Conservation (phyloP, 345 rosid species). For the Aurinia saxatilis region DNA sequence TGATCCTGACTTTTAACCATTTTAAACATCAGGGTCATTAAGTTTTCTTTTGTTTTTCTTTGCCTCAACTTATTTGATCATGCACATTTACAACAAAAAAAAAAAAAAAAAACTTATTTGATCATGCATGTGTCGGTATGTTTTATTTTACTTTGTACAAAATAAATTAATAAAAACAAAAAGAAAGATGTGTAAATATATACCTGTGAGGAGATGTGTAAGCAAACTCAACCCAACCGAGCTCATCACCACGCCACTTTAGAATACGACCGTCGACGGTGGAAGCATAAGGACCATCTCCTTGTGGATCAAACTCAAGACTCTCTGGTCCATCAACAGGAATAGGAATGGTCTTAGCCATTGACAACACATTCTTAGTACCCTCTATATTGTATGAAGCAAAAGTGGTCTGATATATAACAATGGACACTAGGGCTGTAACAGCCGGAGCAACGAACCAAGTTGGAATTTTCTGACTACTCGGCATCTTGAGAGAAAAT, state of each 20-base stretch:
- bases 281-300: conserved; percentile 27
- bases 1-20: too few relatives aligned
- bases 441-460: conserved; percentile 2
- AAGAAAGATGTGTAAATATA: not conserved
- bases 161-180: not conserved
- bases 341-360: conserved; percentile 19
- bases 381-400: not conserved
- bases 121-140: not conserved
- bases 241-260: conserved; percentile 27
- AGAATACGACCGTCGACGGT: conserved; percentile 27
- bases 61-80: not conserved
- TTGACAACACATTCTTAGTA: not conserved
- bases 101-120: too few relatives aligned
- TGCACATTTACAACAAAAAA: too few relatives aligned
- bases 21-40: too few relatives aligned
- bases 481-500: not conserved
- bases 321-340: conserved; percentile 31
- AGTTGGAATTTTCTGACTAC: not conserved
- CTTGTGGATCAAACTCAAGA: conserved; percentile 20
- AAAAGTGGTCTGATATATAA: not conserved
- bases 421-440: not conserved
- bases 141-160: not conserved
- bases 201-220: conserved; percentile 47
- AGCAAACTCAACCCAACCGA: conserved; percentile 59
- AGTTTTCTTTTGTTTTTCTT: too few relatives aligned